These are phyloP conservation scores for Rhynchospora pubera DNA, from an alignment of 176 grass and related monocot species.

Conservation along the genomic window DNA sequence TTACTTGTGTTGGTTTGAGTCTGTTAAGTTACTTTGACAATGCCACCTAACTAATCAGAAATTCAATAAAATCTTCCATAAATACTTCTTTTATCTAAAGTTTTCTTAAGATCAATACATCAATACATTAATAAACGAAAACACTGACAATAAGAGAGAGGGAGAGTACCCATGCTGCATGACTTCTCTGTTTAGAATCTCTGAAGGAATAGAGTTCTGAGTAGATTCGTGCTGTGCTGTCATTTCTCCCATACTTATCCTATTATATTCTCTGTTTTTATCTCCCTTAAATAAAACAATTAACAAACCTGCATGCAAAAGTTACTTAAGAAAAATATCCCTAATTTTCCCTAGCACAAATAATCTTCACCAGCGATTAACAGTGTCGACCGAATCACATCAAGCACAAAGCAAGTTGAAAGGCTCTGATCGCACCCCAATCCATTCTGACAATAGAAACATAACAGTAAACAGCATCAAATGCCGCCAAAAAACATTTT, in stretches of 20 bases:
- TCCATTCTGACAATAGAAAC: constrained; percentile 29
- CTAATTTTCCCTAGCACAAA: constrained; percentile 42
- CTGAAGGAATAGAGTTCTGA: background rate
- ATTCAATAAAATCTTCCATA: background rate
- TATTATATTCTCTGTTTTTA: constrained; percentile 14
- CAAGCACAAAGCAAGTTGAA: constrained; percentile 48
- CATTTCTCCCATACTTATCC: constrained; percentile 19
- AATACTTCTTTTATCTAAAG: background rate
- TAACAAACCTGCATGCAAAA: constrained; percentile 80
- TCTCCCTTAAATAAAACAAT: constrained; percentile 30
- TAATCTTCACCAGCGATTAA: constrained; percentile 27
- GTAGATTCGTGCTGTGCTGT: constrained; percentile 5
- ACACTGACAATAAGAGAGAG: background rate
- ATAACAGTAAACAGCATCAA: constrained; percentile 33
- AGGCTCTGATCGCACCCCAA: constrained; percentile 59
- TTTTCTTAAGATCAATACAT: background rate
- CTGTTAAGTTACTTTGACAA: background rate
- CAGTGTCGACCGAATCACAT: constrained; percentile 47
- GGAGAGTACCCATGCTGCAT: constrained; percentile 84
- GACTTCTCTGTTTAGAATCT: constrained; percentile 43
- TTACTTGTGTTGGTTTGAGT: background rate
- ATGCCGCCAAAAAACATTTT: background rate
- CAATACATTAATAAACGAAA: constrained; percentile 1
- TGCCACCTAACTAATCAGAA: background rate
- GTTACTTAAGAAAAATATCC: constrained; percentile 46